A percentile compares a stretch with the other conserved stretches of the same genome.
phyloP scores from a whole-genome alignment of 129 eudicot species.

The Tagetes erecta region DNA sequence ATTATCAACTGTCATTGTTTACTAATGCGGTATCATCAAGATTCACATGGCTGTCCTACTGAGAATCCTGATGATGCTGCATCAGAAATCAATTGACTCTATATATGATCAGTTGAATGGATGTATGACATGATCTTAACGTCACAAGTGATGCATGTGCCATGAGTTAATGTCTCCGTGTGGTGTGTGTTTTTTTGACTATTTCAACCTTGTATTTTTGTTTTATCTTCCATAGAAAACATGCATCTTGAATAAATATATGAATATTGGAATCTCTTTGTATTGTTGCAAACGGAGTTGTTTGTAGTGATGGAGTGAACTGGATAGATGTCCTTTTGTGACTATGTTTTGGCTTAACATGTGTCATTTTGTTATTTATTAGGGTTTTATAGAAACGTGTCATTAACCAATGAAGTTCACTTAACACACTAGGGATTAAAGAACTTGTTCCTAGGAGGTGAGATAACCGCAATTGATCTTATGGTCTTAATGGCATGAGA shows the following conservation, averaged over 20 bases:
- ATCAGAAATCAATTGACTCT: conserved; percentile 27
- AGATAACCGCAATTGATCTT: too few relatives aligned
- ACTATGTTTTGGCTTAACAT: neutral
- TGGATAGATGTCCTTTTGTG: neutral
- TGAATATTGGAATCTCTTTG: neutral
- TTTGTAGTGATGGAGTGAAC: neutral
- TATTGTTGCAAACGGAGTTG: neutral
- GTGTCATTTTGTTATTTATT: conserved; percentile 5
- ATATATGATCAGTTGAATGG: neutral
- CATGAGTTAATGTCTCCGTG: too few relatives aligned
- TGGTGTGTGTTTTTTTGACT: too few relatives aligned
- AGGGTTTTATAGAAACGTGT: neutral
- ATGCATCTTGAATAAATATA: neutral
- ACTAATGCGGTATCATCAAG: conserved; percentile 36
- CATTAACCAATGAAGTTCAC: too few relatives aligned
- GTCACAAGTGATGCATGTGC: too few relatives aligned
- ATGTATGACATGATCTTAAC: neutral
- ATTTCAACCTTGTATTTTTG: neutral
- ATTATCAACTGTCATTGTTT: conserved; percentile 25
- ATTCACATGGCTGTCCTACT: conserved; percentile 28
- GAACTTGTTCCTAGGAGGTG: too few relatives aligned
- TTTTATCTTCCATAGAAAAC: neutral
- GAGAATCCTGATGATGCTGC: conserved; percentile 39
- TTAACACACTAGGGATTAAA: too few relatives aligned
- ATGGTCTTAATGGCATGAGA: too few relatives aligned